Base-by-base conservation (phyloP, 345 rosid species). In the Gossypium herbaceum region DNA sequence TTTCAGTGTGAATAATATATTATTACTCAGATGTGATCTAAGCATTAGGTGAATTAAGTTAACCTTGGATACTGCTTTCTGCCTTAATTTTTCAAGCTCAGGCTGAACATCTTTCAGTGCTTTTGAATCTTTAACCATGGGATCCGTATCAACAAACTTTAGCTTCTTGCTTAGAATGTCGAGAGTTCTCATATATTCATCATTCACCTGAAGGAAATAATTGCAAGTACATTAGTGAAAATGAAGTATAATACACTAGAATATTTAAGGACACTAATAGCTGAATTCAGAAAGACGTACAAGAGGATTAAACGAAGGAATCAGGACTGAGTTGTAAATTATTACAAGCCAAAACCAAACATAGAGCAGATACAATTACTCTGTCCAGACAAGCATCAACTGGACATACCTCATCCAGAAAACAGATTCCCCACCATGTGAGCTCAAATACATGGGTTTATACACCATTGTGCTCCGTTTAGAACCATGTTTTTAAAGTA, bases 61-160 rank as follows among this genome's bases (percentile, higher is more conserved):
- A 71, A 95, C 99, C 98, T 93, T 95, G 16, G 98, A 86, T 81
- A 95, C 91, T 69, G 98, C 97, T 84, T 91, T 95, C 79, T 93
- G 98, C 76, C 98, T 84, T 44, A 95, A 92, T 85, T 91, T 93
- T 84, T 93, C 98, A 73, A 95, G 98, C 86, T 95, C 99, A 20
- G 97, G 99, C 68, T 91, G 93, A 76, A 95, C 98, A 81, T 95
- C 99, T 84, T 89, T 95, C 56, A 95, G 86, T 56, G 98, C 96
- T 84, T 91, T 93, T 67, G 99, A 89, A 71, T 86, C 83, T 81
- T 86, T 95, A 61, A 89, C 91, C 83, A 86, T 86, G 22, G 83
- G 82, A 86, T 95, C 98, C 73, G 78, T 89, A 77, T 89, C 93
- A 73, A 88, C 86, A 77, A 86, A 92, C 85, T 91, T 93, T 83